Percentiles rank a stretch among this genome's conserved stretches.
Conservation (phyloP, 257 asterid genomes). For the Nicotiana knightiana region DNA sequence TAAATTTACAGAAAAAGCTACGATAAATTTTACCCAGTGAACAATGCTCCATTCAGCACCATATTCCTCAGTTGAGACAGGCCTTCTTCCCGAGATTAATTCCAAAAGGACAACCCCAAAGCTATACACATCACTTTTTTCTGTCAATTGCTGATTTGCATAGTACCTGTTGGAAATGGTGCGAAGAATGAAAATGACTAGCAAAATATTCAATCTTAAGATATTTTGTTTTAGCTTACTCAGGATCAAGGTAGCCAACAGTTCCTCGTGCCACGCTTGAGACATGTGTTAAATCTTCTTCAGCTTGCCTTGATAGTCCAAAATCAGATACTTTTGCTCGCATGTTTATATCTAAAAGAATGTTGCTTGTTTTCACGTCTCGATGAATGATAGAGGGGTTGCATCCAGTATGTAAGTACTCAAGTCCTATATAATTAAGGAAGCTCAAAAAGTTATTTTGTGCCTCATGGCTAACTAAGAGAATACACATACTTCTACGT, state of each 20-base stretch:
- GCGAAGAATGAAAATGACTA: background rate
- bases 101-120: conserved; percentile 93
- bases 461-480: background rate
- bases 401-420: conserved; percentile 97
- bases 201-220: background rate
- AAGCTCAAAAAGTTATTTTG: background rate
- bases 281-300: conserved; percentile 83
- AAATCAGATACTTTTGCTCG: conserved; percentile 98
- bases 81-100: conserved; percentile 88
- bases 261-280: conserved; percentile 98
- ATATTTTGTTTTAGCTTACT: conserved; percentile 38
- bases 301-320: conserved; percentile 96
- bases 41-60: conserved; percentile 97
- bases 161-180: conserved; percentile 54
- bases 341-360: conserved; percentile 85
- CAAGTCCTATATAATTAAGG: conserved; percentile 50
- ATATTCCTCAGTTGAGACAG: conserved; percentile 71
- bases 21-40: conserved; percentile 73
- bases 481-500: background rate
- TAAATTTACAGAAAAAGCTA: background rate
- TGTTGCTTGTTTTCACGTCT: conserved; percentile 90
- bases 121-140: conserved; percentile 94
- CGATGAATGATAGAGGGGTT: conserved; percentile 94
- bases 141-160: conserved; percentile 91
- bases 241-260: conserved; percentile 96